phyloP scores from a whole-genome alignment of 1,139 yeast species.

The Magnusiomyces suaveolens region DNA sequence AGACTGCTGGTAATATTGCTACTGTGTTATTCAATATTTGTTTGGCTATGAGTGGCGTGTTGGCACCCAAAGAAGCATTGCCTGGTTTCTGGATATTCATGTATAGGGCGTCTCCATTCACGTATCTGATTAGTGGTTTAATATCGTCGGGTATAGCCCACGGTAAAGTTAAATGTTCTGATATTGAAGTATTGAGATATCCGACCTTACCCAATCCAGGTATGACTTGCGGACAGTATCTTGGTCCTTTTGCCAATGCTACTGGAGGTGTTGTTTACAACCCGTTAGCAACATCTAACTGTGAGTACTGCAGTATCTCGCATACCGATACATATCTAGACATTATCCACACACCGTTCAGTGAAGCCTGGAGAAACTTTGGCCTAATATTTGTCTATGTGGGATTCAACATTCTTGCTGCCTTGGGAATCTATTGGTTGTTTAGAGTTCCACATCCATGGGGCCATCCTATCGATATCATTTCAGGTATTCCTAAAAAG shows the following conservation, averaged over 20 bases:
- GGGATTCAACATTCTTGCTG: conserved; percentile 48
- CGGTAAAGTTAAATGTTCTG: conserved; percentile 45
- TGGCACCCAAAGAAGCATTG: conserved; percentile 50
- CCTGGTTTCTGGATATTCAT: conserved; percentile 62
- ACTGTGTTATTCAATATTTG: conserved; percentile 56
- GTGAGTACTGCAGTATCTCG: conserved; percentile 50
- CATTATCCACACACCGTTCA: conserved; percentile 38
- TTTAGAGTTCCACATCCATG: conserved; percentile 26
- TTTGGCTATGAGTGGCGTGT: conserved; percentile 74
- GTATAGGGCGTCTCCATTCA: conserved; percentile 62
- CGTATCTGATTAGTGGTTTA: conserved; percentile 55
- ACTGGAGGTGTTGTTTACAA: conserved; percentile 47
- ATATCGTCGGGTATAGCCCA: conserved; percentile 45
- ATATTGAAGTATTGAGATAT: conserved; percentile 41
- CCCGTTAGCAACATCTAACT: conserved; percentile 43
- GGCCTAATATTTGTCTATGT: conserved; percentile 47
- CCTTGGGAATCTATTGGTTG: conserved; percentile 48
- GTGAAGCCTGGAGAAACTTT: conserved; percentile 50
- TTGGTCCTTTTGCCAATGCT: conserved; percentile 33
- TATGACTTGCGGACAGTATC: conserved; percentile 49
- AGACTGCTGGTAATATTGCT: conserved; percentile 64
- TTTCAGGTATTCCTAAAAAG: too few species aligned
- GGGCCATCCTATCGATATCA: too few species aligned
- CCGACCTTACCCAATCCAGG: conserved; percentile 48
- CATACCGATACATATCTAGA: conserved; percentile 47